phyloP scores from a whole-genome alignment of 345 rosid species.

The Viola odorata region DNA sequence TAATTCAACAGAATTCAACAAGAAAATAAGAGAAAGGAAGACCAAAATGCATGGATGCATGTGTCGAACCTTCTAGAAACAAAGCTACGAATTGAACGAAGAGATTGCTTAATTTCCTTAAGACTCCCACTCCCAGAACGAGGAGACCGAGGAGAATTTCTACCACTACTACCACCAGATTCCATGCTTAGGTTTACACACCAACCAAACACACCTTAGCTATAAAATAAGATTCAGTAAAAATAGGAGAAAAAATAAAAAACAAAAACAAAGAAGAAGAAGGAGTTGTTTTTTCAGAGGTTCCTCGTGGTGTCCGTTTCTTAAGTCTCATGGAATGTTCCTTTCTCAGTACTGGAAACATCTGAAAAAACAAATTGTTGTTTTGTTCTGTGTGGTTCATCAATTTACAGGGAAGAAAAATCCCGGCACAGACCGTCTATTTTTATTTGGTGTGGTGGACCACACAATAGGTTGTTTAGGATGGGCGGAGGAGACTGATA shows the following conservation, averaged over 20 bases:
- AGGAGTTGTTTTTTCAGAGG: neutral
- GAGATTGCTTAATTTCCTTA: neutral
- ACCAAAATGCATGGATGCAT: neutral
- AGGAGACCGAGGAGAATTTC: neutral
- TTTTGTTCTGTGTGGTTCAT: slow-evolving; percentile 7
- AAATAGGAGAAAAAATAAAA: neutral
- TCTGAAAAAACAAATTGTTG: neutral
- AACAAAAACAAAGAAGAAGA: neutral
- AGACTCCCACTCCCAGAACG: slow-evolving; percentile 1
- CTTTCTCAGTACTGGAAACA: slow-evolving; percentile 3
- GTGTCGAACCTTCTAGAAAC: slow-evolving; percentile 15
- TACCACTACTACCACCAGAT: neutral
- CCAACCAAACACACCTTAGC: neutral
- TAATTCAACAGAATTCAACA: too few relatives aligned
- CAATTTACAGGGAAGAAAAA: slow-evolving; percentile 57
- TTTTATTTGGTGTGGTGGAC: too few relatives aligned
- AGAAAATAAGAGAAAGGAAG: neutral
- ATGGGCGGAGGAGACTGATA: too few relatives aligned
- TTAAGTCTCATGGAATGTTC: neutral
- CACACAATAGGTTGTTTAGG: too few relatives aligned
- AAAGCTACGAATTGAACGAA: slow-evolving; percentile 1
- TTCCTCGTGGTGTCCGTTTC: too few relatives aligned
- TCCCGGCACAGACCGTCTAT: slow-evolving; percentile 47
- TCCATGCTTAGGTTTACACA: slow-evolving; percentile 1
- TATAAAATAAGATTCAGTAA: neutral